Percentiles rank a stretch among this genome's conserved stretches.
These are phyloP conservation scores for Claviceps sp. DNA, from an alignment of 2,329 filamentous ascomycete genomes.

Conservation along the genomic window DNA sequence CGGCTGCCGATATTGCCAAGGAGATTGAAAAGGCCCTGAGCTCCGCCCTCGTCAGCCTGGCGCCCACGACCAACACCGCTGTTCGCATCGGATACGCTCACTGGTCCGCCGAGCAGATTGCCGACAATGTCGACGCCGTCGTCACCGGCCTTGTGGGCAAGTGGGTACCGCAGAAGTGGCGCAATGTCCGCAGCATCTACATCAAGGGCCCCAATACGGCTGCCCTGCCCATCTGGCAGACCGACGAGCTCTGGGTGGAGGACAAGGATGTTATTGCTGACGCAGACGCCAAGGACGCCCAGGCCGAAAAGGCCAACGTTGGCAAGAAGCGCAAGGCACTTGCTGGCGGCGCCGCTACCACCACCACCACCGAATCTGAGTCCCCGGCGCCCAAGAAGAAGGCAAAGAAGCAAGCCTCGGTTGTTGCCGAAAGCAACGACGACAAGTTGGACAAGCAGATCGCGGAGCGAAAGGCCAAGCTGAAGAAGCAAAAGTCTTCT, in stretches of 20 bases:
- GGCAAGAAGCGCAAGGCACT: constrained; percentile 52
- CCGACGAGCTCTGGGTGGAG: constrained; percentile 82
- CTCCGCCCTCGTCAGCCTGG: constrained; percentile 68
- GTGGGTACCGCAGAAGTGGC: constrained; percentile 77
- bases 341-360: constrained; percentile 24
- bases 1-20: constrained; percentile 54
- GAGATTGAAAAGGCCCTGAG: constrained; percentile 70
- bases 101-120: constrained; percentile 62
- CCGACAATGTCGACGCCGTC: constrained; percentile 68
- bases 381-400: constrained; percentile 23
- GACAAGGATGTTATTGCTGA: constrained; percentile 58
- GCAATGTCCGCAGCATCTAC: constrained; percentile 70
- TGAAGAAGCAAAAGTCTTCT: constrained; percentile 46
- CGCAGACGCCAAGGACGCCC: constrained; percentile 31
- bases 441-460: constrained; percentile 44
- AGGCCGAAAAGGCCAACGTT: constrained; percentile 40
- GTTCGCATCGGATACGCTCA: constrained; percentile 65
- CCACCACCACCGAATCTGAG: constrained; percentile 15
- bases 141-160: constrained; percentile 58
- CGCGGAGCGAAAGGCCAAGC: constrained; percentile 41
- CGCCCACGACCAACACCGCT: constrained; percentile 65
- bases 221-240: constrained; percentile 87
- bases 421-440: constrained; percentile 33
- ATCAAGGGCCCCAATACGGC: constrained; percentile 84
- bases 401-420: constrained; percentile 19